phyloP scores from a whole-genome alignment of 306 rosid genomes.

The Cicer chorassanicum region DNA sequence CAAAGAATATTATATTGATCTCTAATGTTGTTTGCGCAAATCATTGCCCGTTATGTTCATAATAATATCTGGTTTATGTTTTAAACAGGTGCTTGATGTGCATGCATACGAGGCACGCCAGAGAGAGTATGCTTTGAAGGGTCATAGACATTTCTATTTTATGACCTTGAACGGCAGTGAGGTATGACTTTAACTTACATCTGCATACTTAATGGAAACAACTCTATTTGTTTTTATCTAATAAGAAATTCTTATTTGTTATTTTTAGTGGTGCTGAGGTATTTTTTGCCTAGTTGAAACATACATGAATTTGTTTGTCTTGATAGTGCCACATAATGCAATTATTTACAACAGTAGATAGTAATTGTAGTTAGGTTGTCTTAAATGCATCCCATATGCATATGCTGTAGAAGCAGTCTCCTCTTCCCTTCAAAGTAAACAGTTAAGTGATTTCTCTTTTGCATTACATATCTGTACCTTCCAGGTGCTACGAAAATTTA shows the following conservation, averaged over 20 bases:
- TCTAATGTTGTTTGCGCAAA: slow-evolving; percentile 22
- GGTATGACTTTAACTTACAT: slow-evolving; percentile 58
- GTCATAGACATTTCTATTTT: slow-evolving; percentile 98
- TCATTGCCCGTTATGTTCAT: slow-evolving; percentile 28
- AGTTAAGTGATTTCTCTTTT: slow-evolving; percentile 17
- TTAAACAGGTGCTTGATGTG: slow-evolving; percentile 86
- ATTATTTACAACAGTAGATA: slow-evolving; percentile 20
- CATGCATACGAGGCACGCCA: slow-evolving; percentile 88
- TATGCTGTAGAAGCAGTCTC: slow-evolving; percentile 25
- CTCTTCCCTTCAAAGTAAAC: slow-evolving; percentile 4
- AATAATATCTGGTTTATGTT: slow-evolving; percentile 39
- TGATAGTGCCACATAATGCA: not conserved
- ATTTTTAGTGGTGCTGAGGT: slow-evolving; percentile 10
- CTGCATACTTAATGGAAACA: slow-evolving; percentile 20
- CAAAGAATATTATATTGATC: slow-evolving; percentile 30
- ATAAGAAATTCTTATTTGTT: slow-evolving; percentile 8
- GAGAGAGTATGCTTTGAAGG: slow-evolving; percentile 89
- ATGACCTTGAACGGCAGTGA: slow-evolving; percentile 96
- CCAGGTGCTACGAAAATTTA: not conserved
- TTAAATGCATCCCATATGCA: not conserved
- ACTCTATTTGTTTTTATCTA: not conserved
- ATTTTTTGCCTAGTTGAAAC: slow-evolving; percentile 3
- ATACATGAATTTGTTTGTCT: slow-evolving; percentile 3
- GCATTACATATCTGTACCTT: slow-evolving; percentile 13
- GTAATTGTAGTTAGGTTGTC: not conserved